These are phyloP conservation scores for Ophiostoma angusticollis DNA, from an alignment of 2,329 filamentous ascomycete genomes.

Conservation along the genomic window DNA sequence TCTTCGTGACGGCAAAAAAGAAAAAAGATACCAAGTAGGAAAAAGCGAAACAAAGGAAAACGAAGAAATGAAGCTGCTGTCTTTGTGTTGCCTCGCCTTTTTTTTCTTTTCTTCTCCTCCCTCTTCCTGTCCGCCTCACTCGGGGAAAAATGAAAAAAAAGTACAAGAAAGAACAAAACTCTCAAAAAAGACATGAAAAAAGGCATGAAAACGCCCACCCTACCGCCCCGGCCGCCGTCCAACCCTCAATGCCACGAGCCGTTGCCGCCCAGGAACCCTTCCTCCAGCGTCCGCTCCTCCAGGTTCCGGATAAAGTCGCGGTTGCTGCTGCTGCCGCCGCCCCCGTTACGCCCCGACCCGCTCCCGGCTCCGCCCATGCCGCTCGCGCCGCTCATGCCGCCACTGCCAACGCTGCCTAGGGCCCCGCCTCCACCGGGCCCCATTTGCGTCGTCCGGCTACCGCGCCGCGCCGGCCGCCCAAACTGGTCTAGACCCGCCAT, in stretches of 20 bases:
- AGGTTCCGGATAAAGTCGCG: conserved; percentile 89
- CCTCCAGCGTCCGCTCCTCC: conserved; percentile 87
- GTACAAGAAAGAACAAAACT: neutral
- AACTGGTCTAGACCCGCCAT: conserved; percentile 50
- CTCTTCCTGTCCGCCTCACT: neutral
- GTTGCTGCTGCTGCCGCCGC: conserved; percentile 26
- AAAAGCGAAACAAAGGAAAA: neutral
- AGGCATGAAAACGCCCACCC: too few species aligned
- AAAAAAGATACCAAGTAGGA: neutral
- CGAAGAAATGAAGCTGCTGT: neutral
- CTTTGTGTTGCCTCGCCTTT: neutral
- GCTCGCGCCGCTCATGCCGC: conserved; percentile 10
- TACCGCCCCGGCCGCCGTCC: too few species aligned
- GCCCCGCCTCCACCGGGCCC: conserved; percentile 27
- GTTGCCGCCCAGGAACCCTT: conserved; percentile 67
- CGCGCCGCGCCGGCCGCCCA: conserved; percentile 52
- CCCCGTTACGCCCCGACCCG: conserved; percentile 1
- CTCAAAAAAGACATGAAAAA: too few species aligned
- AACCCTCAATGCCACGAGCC: conserved; percentile 61
- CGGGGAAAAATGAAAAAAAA: neutral
- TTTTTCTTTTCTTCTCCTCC: neutral
- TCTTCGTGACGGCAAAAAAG: too few species aligned
- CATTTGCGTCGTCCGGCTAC: conserved; percentile 55
- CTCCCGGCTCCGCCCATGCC: conserved; percentile 13
- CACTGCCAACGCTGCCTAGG: neutral